Evolutionary conservation across 495 filamentous ascomycete genomes (phyloP).

Genomic region (Lasiosphaeria hispida): DNA sequence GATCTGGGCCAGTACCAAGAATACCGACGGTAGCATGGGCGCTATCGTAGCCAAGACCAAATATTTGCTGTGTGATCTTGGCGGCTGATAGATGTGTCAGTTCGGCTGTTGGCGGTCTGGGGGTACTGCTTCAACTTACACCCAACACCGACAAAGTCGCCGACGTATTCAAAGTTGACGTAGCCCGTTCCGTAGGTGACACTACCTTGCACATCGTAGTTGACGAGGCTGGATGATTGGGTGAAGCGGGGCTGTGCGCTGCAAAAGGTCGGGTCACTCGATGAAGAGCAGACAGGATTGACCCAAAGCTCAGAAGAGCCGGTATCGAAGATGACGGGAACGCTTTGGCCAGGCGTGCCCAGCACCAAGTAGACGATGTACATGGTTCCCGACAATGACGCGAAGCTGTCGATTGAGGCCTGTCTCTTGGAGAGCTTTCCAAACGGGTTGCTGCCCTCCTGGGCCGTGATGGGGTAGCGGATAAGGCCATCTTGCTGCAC

Average conservation of each 20-base stretch:
- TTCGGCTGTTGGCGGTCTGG: not conserved
- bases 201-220: not conserved
- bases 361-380: slow-evolving; percentile 7
- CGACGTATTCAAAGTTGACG: not conserved
- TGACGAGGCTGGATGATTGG: slow-evolving; percentile 24
- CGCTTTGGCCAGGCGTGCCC: slow-evolving; percentile 23
- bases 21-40: slow-evolving; percentile 55
- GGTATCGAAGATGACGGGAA: slow-evolving; percentile 25
- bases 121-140: slow-evolving; percentile 27
- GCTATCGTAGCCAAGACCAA: slow-evolving; percentile 30
- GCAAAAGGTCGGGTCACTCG: slow-evolving; percentile 24
- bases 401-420: not conserved
- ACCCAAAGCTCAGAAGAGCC: slow-evolving; percentile 30
- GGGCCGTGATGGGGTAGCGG: not conserved
- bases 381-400: not conserved
- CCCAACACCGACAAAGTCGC: not conserved
- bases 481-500: not conserved
- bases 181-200: too few species aligned
- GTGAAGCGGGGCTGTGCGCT: slow-evolving; percentile 25
- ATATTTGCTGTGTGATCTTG: slow-evolving; percentile 29
- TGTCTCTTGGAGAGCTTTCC: too few species aligned
- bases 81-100: not conserved
- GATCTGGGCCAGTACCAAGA: slow-evolving; percentile 61
- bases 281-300: slow-evolving; percentile 19
- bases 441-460: too few species aligned